These are phyloP conservation scores for Secale cereale DNA, from an alignment of 176 grass and related monocot species.

Conservation along the genomic window DNA sequence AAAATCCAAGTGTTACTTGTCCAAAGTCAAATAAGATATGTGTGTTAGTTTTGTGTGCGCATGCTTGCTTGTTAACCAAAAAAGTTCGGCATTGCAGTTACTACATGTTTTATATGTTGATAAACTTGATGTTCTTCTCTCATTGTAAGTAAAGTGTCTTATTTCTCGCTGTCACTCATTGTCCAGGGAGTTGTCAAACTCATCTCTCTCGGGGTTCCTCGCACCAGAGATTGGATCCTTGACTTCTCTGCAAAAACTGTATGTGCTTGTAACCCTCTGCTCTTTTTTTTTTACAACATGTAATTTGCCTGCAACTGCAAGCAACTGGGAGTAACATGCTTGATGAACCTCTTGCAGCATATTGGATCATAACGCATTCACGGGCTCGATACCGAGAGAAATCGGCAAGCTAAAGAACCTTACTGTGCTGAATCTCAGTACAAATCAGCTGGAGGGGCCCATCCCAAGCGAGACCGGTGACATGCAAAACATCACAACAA, in stretches of 20 bases:
- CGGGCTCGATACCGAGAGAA: constrained; percentile 57
- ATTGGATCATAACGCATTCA: constrained; percentile 56
- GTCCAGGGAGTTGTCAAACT: constrained; percentile 65
- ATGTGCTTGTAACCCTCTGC: not conserved
- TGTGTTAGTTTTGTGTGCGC: not conserved
- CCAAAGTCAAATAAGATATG: not conserved
- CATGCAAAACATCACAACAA: constrained; percentile 60
- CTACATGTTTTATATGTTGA: not conserved
- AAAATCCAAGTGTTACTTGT: no score
- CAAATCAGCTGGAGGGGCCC: constrained; percentile 52
- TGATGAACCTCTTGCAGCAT: constrained; percentile 36
- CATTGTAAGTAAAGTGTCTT: not conserved
- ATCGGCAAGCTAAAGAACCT: constrained; percentile 55
- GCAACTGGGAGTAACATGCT: not conserved
- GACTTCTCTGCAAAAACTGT: constrained; percentile 63
- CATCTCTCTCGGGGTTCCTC: constrained; percentile 69
- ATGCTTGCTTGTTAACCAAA: not conserved
- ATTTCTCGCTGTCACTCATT: not conserved
- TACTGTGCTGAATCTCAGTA: constrained; percentile 50
- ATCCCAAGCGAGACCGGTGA: constrained; percentile 62
- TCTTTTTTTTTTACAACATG: not conserved
- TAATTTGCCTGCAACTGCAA: not conserved
- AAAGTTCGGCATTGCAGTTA: no score
- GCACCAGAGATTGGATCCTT: constrained; percentile 55
- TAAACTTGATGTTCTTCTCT: not conserved